Percentiles rank a stretch among this genome's conserved stretches.
Conservation (phyloP, 2,329 filamentous ascomycete genomes). For the Alternaria hordeiaustralica region DNA sequence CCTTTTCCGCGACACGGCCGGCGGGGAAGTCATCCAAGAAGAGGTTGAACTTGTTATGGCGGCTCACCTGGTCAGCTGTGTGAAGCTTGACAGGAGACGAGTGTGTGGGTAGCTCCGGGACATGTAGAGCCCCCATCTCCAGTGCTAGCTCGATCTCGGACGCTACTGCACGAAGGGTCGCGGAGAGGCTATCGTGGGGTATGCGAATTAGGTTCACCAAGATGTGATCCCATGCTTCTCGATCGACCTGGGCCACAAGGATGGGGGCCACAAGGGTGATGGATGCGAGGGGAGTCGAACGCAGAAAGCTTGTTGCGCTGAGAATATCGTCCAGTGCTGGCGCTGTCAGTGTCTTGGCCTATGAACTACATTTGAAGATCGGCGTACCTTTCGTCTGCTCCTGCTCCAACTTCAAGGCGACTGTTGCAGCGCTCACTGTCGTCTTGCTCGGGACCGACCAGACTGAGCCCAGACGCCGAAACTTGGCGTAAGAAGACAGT, state of each 20-base stretch:
- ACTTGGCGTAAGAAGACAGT: neutral
- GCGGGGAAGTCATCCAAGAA: conserved; percentile 58
- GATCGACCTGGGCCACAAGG: neutral
- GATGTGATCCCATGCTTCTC: neutral
- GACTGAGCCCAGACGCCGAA: neutral
- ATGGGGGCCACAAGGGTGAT: neutral
- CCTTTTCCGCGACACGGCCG: conserved; percentile 39
- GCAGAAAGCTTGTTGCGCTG: neutral
- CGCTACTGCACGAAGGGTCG: neutral
- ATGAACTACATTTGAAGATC: neutral
- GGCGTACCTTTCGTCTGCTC: neutral
- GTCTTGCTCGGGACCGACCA: neutral
- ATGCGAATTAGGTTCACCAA: neutral
- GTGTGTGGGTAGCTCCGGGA: neutral
- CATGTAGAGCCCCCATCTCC: neutral
- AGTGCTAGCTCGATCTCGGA: neutral
- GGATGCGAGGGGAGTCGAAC: neutral
- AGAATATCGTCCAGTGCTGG: neutral
- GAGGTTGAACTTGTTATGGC: conserved; percentile 23
- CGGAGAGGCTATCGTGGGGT: neutral
- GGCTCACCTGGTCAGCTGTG: neutral
- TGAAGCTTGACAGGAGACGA: neutral
- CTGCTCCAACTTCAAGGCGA: neutral
- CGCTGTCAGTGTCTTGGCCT: neutral
- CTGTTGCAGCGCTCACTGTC: neutral